Conservation (phyloP, 805 yeast species). For the Saccharomycopsis capsularis region DNA sequence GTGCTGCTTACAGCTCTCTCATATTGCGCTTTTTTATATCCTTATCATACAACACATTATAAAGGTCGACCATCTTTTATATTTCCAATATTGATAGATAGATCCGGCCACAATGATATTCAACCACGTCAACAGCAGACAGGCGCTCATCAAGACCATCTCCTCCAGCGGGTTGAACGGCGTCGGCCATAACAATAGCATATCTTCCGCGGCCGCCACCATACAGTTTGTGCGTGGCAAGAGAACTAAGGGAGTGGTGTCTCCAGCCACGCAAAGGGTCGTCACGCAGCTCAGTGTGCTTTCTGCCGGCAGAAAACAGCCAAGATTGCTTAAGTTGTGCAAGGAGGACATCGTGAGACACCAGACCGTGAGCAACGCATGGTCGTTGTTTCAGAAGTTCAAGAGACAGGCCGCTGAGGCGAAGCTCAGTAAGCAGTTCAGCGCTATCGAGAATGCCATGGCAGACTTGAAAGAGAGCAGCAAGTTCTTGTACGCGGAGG, state of each 20-base stretch:
- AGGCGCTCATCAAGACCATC: background rate
- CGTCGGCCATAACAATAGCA: background rate
- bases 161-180: too few species aligned
- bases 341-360: slow-evolving; percentile 83
- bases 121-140: too few species aligned
- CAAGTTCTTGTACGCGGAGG: slow-evolving; percentile 53
- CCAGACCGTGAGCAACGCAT: slow-evolving; percentile 72
- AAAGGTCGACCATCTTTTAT: too few species aligned
- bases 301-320: slow-evolving; percentile 84
- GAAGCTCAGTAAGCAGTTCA: slow-evolving; percentile 53
- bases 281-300: slow-evolving; percentile 63
- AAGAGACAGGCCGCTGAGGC: slow-evolving; percentile 37
- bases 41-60: too few species aligned
- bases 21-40: too few species aligned
- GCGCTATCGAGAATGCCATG: slow-evolving; percentile 64
- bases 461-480: slow-evolving; percentile 49
- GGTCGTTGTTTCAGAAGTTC: slow-evolving; percentile 58
- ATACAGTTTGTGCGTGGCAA: slow-evolving; percentile 38
- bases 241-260: slow-evolving; percentile 36
- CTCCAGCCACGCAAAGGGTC: slow-evolving; percentile 43
- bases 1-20: too few species aligned
- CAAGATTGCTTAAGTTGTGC: slow-evolving; percentile 66
- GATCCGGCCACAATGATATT: too few species aligned
- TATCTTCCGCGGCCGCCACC: background rate
- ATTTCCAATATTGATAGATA: too few species aligned